Conservation (phyloP, 1,284 basidiomycete species). For the Abortiporus biennis region DNA sequence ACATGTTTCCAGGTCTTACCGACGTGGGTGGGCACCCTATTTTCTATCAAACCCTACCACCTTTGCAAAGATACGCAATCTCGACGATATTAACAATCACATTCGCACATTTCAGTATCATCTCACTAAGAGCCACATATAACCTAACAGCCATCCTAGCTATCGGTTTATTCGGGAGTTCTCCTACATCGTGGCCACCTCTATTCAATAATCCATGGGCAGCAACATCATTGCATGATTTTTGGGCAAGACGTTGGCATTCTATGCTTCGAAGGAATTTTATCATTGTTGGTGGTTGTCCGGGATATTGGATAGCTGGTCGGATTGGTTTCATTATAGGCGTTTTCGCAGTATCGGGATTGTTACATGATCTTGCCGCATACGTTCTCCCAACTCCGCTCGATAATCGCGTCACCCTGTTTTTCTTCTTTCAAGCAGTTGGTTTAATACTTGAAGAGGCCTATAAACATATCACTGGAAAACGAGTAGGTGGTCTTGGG, state of each 20-base stretch:
- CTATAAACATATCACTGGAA: conserved; percentile 47
- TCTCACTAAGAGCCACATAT: conserved; percentile 60
- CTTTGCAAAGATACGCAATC: conserved; percentile 42
- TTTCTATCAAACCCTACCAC: conserved; percentile 45
- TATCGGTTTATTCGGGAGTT: conserved; percentile 39
- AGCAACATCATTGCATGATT: conserved; percentile 52
- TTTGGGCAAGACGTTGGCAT: conserved; percentile 68
- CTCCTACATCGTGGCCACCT: conserved; percentile 62
- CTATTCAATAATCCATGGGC: conserved; percentile 55
- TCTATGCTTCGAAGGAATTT: conserved; percentile 65
- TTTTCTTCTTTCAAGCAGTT: conserved; percentile 55
- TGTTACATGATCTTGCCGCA: conserved; percentile 60
- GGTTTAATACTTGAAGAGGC: conserved; percentile 48
- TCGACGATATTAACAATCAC: conserved; percentile 53
- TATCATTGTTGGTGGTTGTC: conserved; percentile 56
- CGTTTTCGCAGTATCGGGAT: conserved; percentile 60
- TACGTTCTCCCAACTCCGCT: conserved; percentile 56
- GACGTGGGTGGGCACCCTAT: conserved; percentile 55
- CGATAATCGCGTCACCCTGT: conserved; percentile 40
- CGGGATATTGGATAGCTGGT: conserved; percentile 42
- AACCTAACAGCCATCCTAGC: conserved; percentile 46
- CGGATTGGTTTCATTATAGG: conserved; percentile 31
- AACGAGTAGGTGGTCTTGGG: conserved; percentile 44
- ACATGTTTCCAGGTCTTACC: conserved; percentile 58
- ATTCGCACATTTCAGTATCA: conserved; percentile 48